Base-by-base conservation (phyloP, 148 eudicot species). In the Vaccinium macrocarpon region DNA sequence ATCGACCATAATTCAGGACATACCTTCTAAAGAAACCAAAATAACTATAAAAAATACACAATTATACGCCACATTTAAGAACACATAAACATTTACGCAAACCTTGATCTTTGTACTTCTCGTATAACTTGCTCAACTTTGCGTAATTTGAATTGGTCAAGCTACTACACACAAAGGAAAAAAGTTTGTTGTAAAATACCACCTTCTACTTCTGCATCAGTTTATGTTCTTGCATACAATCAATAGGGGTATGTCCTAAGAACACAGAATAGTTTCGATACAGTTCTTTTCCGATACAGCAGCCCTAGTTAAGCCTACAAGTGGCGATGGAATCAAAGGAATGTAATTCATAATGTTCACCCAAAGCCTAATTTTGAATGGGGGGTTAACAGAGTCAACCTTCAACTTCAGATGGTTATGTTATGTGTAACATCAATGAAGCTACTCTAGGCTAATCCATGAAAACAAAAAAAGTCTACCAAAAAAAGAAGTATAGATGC, bases 31-130 rank as follows among this genome's bases (percentile, higher is more conserved):
- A 32, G 35, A 32, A 32, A 32, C 35, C 1, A 32, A 32, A 32
- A 1, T 32, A 32, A 1, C 1, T 1, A 32, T 1, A 32, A 32
- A 32, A 32, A 32, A 32, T 32, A 32, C 35, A 32, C 35, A 32
- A 32, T 32, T 32, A 32, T 32, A 32, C 1, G 35, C 35, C 35
- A 32, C 35, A 32, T 32, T 32, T 32, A 32, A 32, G 35, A 32
- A 32, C 35, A 61, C 15, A 16, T n/a, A n/a, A n/a, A n/a, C 51
- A 59, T 13, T 13, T 38, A 38, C 59, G 73, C 81, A 14, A 79
- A 93, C 98, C 98, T 89, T 93, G 86, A 84, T 86, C 89, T 85
- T 94, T 94, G 92, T 95, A 95, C 82, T 88, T 91, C 83, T 92
- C 89, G 46, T 95, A 93, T 83, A 95, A 78, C 76, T 88, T 62